A percentile compares a stretch with the other conserved stretches of the same genome.
These are phyloP conservation scores for Penicillium argentinense DNA, from an alignment of 495 filamentous ascomycete genomes.

Conservation along the genomic window DNA sequence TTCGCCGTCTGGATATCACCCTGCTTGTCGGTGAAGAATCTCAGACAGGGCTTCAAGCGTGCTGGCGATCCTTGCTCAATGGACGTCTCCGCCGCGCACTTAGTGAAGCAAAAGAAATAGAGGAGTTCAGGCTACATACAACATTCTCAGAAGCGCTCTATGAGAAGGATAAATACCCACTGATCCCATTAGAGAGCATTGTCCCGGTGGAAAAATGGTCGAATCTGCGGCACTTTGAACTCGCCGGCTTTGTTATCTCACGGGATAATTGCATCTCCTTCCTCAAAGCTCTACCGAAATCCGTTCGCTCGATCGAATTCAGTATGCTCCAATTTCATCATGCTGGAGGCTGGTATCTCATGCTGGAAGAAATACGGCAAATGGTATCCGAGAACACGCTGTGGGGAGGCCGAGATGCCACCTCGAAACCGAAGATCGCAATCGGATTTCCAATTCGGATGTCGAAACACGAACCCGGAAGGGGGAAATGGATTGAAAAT, in stretches of 20 bases:
- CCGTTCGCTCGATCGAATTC: conserved; percentile 13
- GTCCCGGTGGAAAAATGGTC: conserved; percentile 22
- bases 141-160: not conserved
- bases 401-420: no score
- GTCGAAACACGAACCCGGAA: no score
- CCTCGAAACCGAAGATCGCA: no score
- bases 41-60: not conserved
- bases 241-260: conserved; percentile 21
- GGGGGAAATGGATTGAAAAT: no score
- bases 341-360: no score
- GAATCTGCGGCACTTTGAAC: conserved; percentile 25
- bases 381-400: no score
- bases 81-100: conserved; percentile 10
- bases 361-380: no score
- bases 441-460: no score
- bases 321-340: conserved; percentile 18
- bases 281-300: conserved; percentile 13
- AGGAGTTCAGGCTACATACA: conserved; percentile 12
- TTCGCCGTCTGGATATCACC: conserved; percentile 16
- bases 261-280: conserved; percentile 17
- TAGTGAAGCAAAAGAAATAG: conserved; percentile 7
- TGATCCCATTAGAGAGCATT: conserved; percentile 17
- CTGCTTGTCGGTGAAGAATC: conserved; percentile 8
- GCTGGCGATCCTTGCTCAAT: conserved; percentile 13
- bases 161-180: not conserved